phyloP scores from a whole-genome alignment of 306 rosid genomes.

The Abrus precatorius region DNA sequence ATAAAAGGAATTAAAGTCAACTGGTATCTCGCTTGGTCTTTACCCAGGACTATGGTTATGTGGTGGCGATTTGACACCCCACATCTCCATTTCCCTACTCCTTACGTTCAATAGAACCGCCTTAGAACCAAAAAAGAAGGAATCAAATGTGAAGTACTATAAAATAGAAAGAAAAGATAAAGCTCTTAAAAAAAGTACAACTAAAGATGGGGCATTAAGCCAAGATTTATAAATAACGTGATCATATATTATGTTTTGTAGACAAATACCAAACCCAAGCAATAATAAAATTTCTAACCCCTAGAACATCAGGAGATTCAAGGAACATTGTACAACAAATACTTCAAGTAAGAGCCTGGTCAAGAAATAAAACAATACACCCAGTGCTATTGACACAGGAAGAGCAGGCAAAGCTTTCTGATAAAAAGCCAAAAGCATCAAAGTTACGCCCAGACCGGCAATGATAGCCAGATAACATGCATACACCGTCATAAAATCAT shows the following conservation, averaged over 20 bases:
- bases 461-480: slow-evolving; percentile 96
- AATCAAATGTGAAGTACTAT: slow-evolving; percentile 11
- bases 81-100: slow-evolving; percentile 28
- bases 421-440: slow-evolving; percentile 85
- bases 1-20: slow-evolving; percentile 18
- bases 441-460: slow-evolving; percentile 94
- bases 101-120: neutral
- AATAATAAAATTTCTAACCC: slow-evolving; percentile 29
- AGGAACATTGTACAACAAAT: slow-evolving; percentile 85
- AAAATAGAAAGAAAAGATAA: slow-evolving; percentile 37
- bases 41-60: slow-evolving; percentile 12
- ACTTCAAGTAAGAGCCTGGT: slow-evolving; percentile 86
- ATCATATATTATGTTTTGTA: slow-evolving; percentile 19
- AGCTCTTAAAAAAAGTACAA: slow-evolving; percentile 32
- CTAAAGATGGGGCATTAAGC: slow-evolving; percentile 27
- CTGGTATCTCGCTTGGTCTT: neutral
- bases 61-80: slow-evolving; percentile 7
- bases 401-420: slow-evolving; percentile 98
- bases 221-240: neutral
- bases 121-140: slow-evolving; percentile 21
- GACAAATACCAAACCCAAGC: slow-evolving; percentile 37
- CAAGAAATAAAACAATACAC: slow-evolving; percentile 84
- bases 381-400: slow-evolving; percentile 83
- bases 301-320: slow-evolving; percentile 89
- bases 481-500: slow-evolving; percentile 94